Conservation (phyloP, 2,329 filamentous ascomycete species). For the Fusarium pininemorale region DNA sequence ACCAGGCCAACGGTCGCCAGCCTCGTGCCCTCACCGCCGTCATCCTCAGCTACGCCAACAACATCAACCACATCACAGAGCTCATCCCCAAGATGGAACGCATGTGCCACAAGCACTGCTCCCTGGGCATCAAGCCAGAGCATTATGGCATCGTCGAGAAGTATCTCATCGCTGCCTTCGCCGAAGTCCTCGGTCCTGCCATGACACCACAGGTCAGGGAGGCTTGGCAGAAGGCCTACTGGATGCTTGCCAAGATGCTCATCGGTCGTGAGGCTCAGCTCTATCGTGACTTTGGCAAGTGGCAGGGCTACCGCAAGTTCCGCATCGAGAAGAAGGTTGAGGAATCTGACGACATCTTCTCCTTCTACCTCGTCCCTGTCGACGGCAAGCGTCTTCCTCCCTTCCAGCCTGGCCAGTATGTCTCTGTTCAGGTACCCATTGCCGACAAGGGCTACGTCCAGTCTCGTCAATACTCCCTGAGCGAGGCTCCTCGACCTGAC, state of each 20-base stretch:
- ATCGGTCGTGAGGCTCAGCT: slow-evolving; percentile 72
- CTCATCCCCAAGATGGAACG: slow-evolving; percentile 63
- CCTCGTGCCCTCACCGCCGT: slow-evolving; percentile 48
- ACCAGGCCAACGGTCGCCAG: slow-evolving; percentile 49
- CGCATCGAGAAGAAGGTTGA: slow-evolving; percentile 69
- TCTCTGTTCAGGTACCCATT: slow-evolving; percentile 69
- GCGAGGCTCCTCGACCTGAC: slow-evolving; percentile 67
- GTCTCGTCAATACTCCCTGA: slow-evolving; percentile 77
- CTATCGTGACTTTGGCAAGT: slow-evolving; percentile 68
- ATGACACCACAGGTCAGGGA: slow-evolving; percentile 71
- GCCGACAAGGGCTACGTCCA: slow-evolving; percentile 68
- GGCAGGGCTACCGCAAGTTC: slow-evolving; percentile 75
- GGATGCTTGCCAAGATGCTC: slow-evolving; percentile 77
- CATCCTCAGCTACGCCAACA: slow-evolving; percentile 75
- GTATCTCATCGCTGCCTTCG: slow-evolving; percentile 74
- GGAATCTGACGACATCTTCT: slow-evolving; percentile 75
- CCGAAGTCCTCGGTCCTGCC: slow-evolving; percentile 69
- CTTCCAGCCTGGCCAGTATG: slow-evolving; percentile 77
- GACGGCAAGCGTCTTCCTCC: slow-evolving; percentile 68
- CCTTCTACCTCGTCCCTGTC: slow-evolving; percentile 73
- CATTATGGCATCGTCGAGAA: slow-evolving; percentile 77
- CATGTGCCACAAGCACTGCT: slow-evolving; percentile 77
- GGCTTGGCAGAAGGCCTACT: slow-evolving; percentile 78
- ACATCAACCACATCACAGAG: slow-evolving; percentile 72
- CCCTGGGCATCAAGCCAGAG: slow-evolving; percentile 72